These are phyloP conservation scores for Fusarium secorum DNA, from an alignment of 2,329 filamentous ascomycete species.

Conservation along the genomic window DNA sequence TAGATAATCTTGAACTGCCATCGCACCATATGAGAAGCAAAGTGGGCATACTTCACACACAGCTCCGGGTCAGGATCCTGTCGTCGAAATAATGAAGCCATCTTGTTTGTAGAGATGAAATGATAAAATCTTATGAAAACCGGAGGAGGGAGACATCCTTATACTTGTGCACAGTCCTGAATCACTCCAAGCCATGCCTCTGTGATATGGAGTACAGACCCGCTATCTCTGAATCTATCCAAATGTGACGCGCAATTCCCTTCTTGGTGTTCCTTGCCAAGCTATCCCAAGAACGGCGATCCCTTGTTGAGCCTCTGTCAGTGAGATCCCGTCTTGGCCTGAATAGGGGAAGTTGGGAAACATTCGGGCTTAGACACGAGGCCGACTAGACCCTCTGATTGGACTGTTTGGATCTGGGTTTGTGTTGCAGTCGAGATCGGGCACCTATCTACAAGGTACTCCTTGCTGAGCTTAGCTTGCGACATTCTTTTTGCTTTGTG, in stretches of 20 bases:
- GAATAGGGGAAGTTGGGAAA: constrained; percentile 19
- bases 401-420: constrained; percentile 21
- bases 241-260: constrained; percentile 38
- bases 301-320: constrained; percentile 25
- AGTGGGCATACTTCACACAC: constrained; percentile 53
- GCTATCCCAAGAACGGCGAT: constrained; percentile 31
- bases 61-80: constrained; percentile 38
- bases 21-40: constrained; percentile 53
- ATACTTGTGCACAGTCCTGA: constrained; percentile 22
- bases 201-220: constrained; percentile 32
- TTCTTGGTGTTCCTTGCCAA: constrained; percentile 37
- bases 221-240: constrained; percentile 16
- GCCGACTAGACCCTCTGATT: constrained; percentile 14
- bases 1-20: constrained; percentile 56
- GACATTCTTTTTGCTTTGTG: not conserved
- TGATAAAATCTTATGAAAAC: not conserved
- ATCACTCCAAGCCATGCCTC: not conserved
- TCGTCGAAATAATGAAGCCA: constrained; percentile 33
- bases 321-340: constrained; percentile 8
- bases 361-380: constrained; percentile 28
- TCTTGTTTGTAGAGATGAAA: constrained; percentile 10
- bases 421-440: constrained; percentile 39
- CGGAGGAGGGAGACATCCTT: constrained; percentile 15
- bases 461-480: constrained; percentile 13
- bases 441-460: constrained; percentile 34